These are phyloP conservation scores for Barbarea vulgaris DNA, from an alignment of 345 rosid genomes.

Conservation along the genomic window DNA sequence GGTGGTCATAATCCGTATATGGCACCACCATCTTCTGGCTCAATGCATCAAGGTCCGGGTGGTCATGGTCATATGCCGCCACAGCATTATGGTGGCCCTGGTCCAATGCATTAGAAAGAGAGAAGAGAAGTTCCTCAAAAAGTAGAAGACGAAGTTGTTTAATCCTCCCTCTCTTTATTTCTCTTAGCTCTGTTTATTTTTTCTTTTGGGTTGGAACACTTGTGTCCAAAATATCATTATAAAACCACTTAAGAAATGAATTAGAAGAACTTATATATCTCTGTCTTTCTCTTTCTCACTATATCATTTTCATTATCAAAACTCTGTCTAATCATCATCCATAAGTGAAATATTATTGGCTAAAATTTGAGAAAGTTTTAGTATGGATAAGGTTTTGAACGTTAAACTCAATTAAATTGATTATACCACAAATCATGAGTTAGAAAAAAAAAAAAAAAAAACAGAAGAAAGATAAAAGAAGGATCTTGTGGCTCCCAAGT, in stretches of 20 bases:
- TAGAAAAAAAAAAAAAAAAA: background rate
- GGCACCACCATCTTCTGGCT: slow-evolving; percentile 49
- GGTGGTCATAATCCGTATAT: slow-evolving; percentile 56
- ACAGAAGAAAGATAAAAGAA: slow-evolving; percentile 16
- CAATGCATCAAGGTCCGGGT: slow-evolving; percentile 46
- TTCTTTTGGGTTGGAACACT: slow-evolving; percentile 17
- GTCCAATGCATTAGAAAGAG: slow-evolving; percentile 56
- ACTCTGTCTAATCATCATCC: slow-evolving; percentile 1
- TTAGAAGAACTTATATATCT: background rate
- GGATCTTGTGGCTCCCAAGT: slow-evolving; percentile 37
- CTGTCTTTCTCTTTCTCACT: background rate
- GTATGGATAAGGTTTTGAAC: slow-evolving; percentile 14
- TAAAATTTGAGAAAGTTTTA: background rate
- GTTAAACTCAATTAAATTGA: background rate
- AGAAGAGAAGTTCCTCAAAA: background rate
- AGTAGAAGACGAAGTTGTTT: slow-evolving; percentile 25
- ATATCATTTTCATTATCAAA: slow-evolving; percentile 10
- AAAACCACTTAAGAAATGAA: slow-evolving; percentile 11
- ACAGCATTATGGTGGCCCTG: slow-evolving; percentile 49
- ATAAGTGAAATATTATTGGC: background rate
- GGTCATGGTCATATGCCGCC: slow-evolving; percentile 41
- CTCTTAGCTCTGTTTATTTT: background rate
- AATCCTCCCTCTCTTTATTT: slow-evolving; percentile 6
- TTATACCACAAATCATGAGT: background rate
- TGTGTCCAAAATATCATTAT: slow-evolving; percentile 21